Evolutionary conservation across 257 asterid genomes (phyloP), one percentile per base, ranked within the genome.

Genomic region (Scutellaria baicalensis): DNA sequence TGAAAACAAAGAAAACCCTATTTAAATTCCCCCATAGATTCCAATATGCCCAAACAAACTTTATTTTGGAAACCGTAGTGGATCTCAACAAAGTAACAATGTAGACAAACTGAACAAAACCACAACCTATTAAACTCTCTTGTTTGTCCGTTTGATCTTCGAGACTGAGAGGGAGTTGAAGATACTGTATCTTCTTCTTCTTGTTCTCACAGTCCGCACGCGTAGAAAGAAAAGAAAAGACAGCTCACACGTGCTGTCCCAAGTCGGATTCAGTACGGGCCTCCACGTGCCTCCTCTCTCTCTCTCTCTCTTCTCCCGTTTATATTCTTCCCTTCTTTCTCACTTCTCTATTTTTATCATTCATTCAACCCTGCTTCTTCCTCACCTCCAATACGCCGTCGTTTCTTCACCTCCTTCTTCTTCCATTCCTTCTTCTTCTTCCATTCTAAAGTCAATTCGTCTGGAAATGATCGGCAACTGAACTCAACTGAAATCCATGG

Each of bases 201-300:
- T 23, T 0, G 3, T 1, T 23, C 31, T 27, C 33, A 27, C 2
- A 2, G 5, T 27, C 33, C 71, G 84, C 93, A 86, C 93, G 93
- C 89, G 83, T 83, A 68, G 67, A 80, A 79, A 78, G 88, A 70
- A 80, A 79, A 78, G 88, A 31, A 49, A 69, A 72, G 75, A 80
- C 85, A 67, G 67, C 68, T 78, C 88, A 76, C 97, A 88, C 94
- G 95, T 82, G 86, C 82, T 75, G 80, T 56, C 77, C 17, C 78
- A 67, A 79, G 81, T 76, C 70, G 76, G 89, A 84, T 88, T 75
- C 82, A 74, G 79, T 74, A 77, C 80, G 81, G 81, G 59, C 58
- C 49, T 68, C 86, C 94, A 92, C 96, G 94, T 92, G 96, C 81
- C 62, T 23, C 42, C 61, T 58, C 73, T 4, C 58, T 50, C 35